Percentiles rank a stretch among this genome's conserved stretches.
Evolutionary conservation across 176 grass and related monocot genomes (phyloP).

Genomic region (Melocanna baccifera): DNA sequence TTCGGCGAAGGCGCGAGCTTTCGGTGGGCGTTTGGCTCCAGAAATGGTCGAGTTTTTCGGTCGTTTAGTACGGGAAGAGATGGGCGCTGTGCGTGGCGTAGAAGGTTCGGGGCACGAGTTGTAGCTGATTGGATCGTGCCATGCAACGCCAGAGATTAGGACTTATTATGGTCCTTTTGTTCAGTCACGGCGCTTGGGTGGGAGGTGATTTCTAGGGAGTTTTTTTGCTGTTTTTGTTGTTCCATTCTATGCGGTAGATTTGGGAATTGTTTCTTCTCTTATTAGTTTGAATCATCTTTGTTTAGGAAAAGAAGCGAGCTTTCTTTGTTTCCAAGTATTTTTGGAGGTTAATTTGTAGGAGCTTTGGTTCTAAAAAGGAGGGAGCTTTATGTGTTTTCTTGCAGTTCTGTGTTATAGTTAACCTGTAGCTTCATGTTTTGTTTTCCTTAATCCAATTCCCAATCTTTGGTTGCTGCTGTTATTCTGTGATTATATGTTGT

Average conservation of each 20-base stretch:
- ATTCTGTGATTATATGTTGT: background rate
- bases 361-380: background rate
- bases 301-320: background rate
- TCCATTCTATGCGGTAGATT: background rate
- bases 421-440: background rate
- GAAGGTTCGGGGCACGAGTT: background rate
- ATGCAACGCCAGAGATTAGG: background rate
- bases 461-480: background rate
- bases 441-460: background rate
- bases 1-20: background rate
- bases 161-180: background rate
- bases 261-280: background rate
- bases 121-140: conserved; percentile 21
- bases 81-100: background rate
- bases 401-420: background rate
- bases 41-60: background rate
- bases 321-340: background rate
- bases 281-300: background rate
- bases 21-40: background rate
- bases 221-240: background rate
- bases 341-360: background rate
- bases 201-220: background rate
- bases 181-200: background rate
- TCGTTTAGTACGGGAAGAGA: background rate
- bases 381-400: background rate